Percentiles rank a stretch among this genome's conserved stretches.
These are phyloP conservation scores for Haplosporangium gracile DNA, from an alignment of 192 early-diverging fungal species.

Conservation along the genomic window DNA sequence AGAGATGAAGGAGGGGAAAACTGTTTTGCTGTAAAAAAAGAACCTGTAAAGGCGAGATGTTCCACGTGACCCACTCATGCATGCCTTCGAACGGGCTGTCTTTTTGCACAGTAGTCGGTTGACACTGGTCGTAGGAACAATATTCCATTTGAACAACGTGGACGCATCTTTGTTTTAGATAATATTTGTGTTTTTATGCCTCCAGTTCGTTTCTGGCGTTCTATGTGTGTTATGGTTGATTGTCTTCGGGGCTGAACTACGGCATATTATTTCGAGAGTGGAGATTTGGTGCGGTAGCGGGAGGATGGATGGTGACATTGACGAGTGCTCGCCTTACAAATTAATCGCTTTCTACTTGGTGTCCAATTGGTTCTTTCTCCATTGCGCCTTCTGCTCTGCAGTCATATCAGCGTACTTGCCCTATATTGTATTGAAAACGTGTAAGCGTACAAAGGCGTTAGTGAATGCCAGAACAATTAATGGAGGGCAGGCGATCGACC, in stretches of 20 bases:
- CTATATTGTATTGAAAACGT: slow-evolving; percentile 8
- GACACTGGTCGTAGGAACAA: not conserved
- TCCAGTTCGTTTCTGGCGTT: not conserved
- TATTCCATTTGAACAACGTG: not conserved
- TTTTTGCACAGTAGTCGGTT: not conserved
- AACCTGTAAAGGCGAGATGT: not conserved
- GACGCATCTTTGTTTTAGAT: not conserved
- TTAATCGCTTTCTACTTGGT: slow-evolving; percentile 40
- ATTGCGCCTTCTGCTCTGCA: slow-evolving; percentile 58
- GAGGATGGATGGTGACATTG: not conserved
- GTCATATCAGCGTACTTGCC: slow-evolving; percentile 59
- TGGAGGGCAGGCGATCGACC: not conserved
- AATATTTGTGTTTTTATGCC: not conserved
- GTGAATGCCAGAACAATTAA: not conserved
- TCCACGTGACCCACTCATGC: not conserved
- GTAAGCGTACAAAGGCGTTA: not conserved
- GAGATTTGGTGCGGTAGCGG: not conserved
- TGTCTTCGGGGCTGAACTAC: not conserved
- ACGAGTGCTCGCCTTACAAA: not conserved
- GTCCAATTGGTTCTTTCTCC: slow-evolving; percentile 62
- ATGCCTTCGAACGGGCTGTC: not conserved
- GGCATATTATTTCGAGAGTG: not conserved
- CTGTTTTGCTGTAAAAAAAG: not conserved
- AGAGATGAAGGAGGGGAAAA: not conserved
- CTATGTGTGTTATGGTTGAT: slow-evolving; percentile 1